Base-by-base conservation (phyloP, 371 early-diverging fungal genomes). In the Mortierella sp. region DNA sequence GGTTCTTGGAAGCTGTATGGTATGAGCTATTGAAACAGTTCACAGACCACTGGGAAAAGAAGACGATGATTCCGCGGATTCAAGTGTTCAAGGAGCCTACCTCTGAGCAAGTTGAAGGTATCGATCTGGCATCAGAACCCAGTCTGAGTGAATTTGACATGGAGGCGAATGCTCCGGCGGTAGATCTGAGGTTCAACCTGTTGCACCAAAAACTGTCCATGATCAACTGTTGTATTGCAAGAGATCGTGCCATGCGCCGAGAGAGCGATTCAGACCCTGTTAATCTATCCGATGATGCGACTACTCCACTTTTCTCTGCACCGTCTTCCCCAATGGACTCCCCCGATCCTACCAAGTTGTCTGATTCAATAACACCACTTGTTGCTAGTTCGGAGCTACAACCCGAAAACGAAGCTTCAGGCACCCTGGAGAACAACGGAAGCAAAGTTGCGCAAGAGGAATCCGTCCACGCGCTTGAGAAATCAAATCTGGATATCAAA, bases 151-250 rank as follows among this genome's bases (percentile, higher is more conserved):
- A 27, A 27, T 25, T 14, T 43, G 46, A 41, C 13, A 56, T 52
- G 63, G 52, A 37, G 29, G 60, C 52, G 28, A 60, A 4, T 60
- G 56, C 16, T 2, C 46, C 46, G 39, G 86, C 84, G 1, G 86
- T 95, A 14, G 94, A 95, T 61, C 73, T 95, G 50, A 77, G 90
- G 12, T 91, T 85, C 58, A 88, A 84, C 52, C 74, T 95, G 27
- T 53, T 94, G 4, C 89, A 94, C 62, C 96, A 96, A 83, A 96
- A 96, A 58, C 74, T 96, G n/a, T 86, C 91, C 50, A 94, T 96
- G 95, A 69, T 96, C 41, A 95, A 95, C 64, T 94, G 91, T 66
- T 95, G 96, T 74, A 86, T 91, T 37, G 70, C 81, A n/a, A 85
- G 92, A 31, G 80, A 83, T 24, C 58, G 45, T 13, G 34, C 29